These are phyloP conservation scores for Hygrocybe punicea DNA, from an alignment of 768 basidiomycete genomes.

Conservation along the genomic window DNA sequence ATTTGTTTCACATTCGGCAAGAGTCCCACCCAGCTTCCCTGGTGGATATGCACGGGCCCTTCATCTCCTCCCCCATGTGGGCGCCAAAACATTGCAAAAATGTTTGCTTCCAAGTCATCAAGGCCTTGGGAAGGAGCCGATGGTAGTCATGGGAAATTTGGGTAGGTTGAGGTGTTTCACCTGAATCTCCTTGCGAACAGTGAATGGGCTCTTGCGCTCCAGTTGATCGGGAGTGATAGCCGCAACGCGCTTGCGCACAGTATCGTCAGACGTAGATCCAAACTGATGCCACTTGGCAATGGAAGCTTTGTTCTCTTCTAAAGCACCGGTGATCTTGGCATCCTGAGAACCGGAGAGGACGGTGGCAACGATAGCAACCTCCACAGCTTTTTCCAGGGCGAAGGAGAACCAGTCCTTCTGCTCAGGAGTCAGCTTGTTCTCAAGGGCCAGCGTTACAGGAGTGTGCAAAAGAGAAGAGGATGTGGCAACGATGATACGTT, in stretches of 20 bases:
- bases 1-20: neutral
- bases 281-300: conserved; percentile 94
- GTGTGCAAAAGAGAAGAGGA: conserved; percentile 98
- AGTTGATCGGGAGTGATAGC: conserved; percentile 84
- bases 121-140: conserved; percentile 84
- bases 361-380: conserved; percentile 85
- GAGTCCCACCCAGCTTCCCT: neutral
- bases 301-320: conserved; percentile 86
- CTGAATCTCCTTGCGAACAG: conserved; percentile 82
- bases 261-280: conserved; percentile 88
- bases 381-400: conserved; percentile 90
- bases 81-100: neutral
- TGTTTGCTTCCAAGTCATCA: neutral
- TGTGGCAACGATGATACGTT: conserved; percentile 90
- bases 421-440: conserved; percentile 85
- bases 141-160: conserved; percentile 97
- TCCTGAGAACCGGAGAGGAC: conserved; percentile 84
- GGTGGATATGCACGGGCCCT: neutral
- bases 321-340: conserved; percentile 58
- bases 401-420: conserved; percentile 99
- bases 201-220: conserved; percentile 86
- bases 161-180: conserved; percentile 85
- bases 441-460: conserved; percentile 90
- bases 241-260: conserved; percentile 92
- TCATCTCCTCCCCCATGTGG: neutral